phyloP scores from a whole-genome alignment of 768 basidiomycete genomes.

The Butyriboletus loyo region DNA sequence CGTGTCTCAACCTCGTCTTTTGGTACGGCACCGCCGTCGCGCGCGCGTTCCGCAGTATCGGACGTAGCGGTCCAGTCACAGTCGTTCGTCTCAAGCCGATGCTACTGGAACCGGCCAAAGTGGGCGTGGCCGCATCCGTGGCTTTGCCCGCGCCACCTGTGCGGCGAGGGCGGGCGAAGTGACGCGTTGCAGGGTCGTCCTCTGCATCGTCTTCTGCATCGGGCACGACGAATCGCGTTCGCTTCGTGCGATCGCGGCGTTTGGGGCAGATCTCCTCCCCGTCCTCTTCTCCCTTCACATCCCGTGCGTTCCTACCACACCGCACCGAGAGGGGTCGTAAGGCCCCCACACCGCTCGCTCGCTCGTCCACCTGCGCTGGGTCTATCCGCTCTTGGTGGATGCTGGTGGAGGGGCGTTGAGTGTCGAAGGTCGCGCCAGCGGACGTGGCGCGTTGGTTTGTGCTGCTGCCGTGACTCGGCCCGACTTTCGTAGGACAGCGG shows the following conservation, averaged over 20 bases:
- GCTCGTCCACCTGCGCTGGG: neutral
- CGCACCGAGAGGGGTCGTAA: neutral
- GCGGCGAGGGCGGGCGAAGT: neutral
- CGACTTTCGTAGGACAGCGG: neutral
- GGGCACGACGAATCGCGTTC: slow-evolving; percentile 13
- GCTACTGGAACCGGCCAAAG: neutral
- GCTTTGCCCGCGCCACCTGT: neutral
- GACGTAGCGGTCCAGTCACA: neutral
- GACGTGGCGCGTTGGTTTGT: neutral
- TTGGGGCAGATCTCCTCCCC: neutral
- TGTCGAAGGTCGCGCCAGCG: neutral
- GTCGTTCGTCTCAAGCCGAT: neutral
- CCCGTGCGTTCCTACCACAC: neutral
- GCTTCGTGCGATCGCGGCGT: neutral
- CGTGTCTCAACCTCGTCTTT: neutral
- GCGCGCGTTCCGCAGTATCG: neutral
- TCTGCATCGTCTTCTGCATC: neutral
- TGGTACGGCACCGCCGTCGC: neutral
- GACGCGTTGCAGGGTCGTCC: too few relatives aligned
- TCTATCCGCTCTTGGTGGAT: neutral
- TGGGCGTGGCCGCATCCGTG: too few relatives aligned
- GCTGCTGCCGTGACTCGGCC: neutral
- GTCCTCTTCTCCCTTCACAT: neutral
- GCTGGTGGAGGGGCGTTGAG: neutral
- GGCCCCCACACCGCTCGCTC: neutral